Base-by-base conservation (phyloP, 23 red algal genomes). In the Pyropia haitanensis region DNA sequence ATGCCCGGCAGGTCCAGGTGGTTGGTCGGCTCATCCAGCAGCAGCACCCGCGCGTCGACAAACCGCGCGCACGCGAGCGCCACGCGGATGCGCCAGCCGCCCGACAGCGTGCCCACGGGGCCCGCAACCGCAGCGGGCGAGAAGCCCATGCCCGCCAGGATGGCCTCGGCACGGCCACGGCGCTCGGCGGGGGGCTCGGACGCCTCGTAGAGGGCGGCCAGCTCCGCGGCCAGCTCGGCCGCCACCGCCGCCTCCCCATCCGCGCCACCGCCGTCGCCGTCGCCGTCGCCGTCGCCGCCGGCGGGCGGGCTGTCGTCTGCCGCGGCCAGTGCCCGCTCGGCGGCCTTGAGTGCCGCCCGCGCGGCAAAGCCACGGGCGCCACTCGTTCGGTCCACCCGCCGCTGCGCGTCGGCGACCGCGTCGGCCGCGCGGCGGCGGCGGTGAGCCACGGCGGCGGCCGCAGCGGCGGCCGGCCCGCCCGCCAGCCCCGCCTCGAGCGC, bases 41-140 rank as follows among this genome's bases (percentile, higher is more conserved):
- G 73, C 17, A 97, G 72, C 58, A 97, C 59, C 63, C 73, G 75
- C 26, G 93, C 85, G 53, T 90, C 83, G 16, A 78, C 60, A 71
- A 97, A 97, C 18, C 90, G 66, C 0, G 93, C 93, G 23, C 69
- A 76, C 1, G 91, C 91, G 33, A 96, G 27, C 18, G 81, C 63
- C 68, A 96, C 80, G 14, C 91, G 84, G 79, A 96, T 96, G 22
- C 91, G 71, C 91, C 91, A 96, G 51, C 91, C 91, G 44, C 91
- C 91, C 25, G 78, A 82, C 23, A 72, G 65, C 2, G 17, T 19
- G 10, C 59, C 26, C 58, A 62, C 53, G 12, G 78, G 78, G n/a
- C 61, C 26, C 26, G 44, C 30, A 32, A 66, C 28, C 29, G 49
- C 49, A 14, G 70, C 49, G 28, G 59, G n/a, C 0, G 15, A 32